Evolutionary conservation across 2,329 filamentous ascomycete species (phyloP).

Genomic region (Coniochaeta prunicola): DNA sequence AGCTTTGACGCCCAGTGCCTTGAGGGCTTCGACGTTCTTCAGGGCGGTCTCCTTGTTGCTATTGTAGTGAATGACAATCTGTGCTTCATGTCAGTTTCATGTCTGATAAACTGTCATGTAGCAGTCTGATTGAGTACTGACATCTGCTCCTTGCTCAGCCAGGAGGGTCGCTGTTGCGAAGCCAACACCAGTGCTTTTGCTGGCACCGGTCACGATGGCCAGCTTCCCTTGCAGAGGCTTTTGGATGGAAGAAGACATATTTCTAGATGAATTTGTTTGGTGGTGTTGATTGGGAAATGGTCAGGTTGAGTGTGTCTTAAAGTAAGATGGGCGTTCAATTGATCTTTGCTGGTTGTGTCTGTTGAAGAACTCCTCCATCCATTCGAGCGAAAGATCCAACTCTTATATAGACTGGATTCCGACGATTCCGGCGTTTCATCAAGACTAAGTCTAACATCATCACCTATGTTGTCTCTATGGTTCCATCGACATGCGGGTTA

Average conservation of each 20-base stretch:
- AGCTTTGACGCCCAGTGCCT: conserved; percentile 6
- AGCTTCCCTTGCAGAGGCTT: conserved; percentile 10
- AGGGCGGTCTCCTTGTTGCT: conserved; percentile 7
- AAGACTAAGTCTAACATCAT: too few species aligned
- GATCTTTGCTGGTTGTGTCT: background rate
- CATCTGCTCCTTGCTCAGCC: conserved; percentile 10
- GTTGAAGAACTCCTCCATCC: background rate
- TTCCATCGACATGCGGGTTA: background rate
- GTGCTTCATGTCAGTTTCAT: background rate
- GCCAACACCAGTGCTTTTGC: conserved; percentile 12
- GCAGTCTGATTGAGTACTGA: background rate
- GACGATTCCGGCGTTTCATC: background rate
- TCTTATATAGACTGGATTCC: background rate
- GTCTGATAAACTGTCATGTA: background rate
- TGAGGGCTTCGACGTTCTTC: conserved; percentile 4
- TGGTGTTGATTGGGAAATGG: background rate
- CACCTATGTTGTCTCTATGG: too few species aligned
- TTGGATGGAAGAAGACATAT: background rate
- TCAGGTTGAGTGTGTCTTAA: background rate
- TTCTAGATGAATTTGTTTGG: background rate
- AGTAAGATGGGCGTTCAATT: background rate
- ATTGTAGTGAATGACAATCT: conserved; percentile 13
- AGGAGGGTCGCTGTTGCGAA: conserved; percentile 9
- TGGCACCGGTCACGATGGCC: conserved; percentile 12
- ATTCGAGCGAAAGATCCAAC: background rate